Percentiles rank a stretch among this genome's conserved stretches.
phyloP scores from a whole-genome alignment of 2,329 filamentous ascomycete species.

The Trichoderma koningiopsis region DNA sequence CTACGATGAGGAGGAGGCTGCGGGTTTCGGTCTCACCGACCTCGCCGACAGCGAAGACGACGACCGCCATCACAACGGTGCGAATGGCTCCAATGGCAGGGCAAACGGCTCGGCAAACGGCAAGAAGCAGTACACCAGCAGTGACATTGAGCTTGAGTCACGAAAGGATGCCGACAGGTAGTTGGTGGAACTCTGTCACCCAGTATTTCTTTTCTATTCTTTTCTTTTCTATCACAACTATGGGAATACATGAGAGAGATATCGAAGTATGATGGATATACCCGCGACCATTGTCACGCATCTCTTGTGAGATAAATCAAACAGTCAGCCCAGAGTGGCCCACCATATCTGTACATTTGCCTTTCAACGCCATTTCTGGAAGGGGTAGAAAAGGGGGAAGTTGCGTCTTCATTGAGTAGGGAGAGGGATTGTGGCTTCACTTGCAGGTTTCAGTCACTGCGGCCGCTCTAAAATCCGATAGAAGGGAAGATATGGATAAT shows the following conservation, averaged over 20 bases:
- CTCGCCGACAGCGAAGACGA: conserved; percentile 74
- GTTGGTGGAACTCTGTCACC: conserved; percentile 4
- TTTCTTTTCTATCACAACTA: conserved; percentile 4
- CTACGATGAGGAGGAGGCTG: conserved; percentile 81
- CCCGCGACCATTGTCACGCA: conserved; percentile 18
- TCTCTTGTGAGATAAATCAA: conserved; percentile 20
- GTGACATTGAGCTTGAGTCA: conserved; percentile 55
- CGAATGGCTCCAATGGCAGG: conserved; percentile 40
- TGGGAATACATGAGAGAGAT: conserved; percentile 10
- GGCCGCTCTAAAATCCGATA: not conserved
- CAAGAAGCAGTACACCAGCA: conserved; percentile 43
- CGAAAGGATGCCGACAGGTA: conserved; percentile 46
- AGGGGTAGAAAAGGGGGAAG: not conserved
- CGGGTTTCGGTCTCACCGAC: conserved; percentile 75
- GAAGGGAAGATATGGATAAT: not conserved
- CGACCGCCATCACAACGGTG: conserved; percentile 31
- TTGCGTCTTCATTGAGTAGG: not conserved
- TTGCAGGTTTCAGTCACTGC: conserved; percentile 5
- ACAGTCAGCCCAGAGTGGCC: not conserved
- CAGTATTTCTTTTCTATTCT: not conserved
- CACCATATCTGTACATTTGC: conserved; percentile 16
- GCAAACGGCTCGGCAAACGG: conserved; percentile 47
- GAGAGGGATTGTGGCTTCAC: no score
- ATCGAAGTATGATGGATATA: conserved; percentile 23
- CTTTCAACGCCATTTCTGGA: conserved; percentile 1